Percentiles rank a stretch among this genome's conserved stretches.
Conservation (phyloP, 805 yeast genomes). For the Candida hungchunana region DNA sequence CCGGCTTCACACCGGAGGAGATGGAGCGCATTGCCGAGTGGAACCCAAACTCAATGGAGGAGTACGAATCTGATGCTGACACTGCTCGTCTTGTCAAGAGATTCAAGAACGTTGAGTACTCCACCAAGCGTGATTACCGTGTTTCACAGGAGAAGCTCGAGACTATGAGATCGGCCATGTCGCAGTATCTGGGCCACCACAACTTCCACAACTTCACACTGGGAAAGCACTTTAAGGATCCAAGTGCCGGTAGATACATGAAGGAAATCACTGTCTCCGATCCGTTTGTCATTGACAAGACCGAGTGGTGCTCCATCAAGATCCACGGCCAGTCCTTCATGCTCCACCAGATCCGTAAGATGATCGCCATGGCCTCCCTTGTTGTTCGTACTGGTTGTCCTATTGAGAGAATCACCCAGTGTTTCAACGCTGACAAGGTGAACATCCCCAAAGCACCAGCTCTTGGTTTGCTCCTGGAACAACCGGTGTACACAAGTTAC, state of each 20-base stretch:
- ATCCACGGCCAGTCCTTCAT: slow-evolving; percentile 98
- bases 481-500: slow-evolving; percentile 86
- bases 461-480: slow-evolving; percentile 81
- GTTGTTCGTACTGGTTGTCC: slow-evolving; percentile 87
- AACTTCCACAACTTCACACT: slow-evolving; percentile 88
- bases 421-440: slow-evolving; percentile 69
- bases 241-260: slow-evolving; percentile 82
- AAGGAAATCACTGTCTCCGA: slow-evolving; percentile 73
- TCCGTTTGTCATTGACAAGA: slow-evolving; percentile 87
- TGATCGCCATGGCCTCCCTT: slow-evolving; percentile 93
- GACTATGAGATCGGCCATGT: slow-evolving; percentile 62
- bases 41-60: slow-evolving; percentile 34
- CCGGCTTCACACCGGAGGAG: slow-evolving; percentile 27
- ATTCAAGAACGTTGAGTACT: slow-evolving; percentile 60
- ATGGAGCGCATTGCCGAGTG: slow-evolving; percentile 25
- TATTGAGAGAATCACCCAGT: slow-evolving; percentile 63
- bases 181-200: slow-evolving; percentile 78
- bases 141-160: slow-evolving; percentile 58
- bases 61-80: slow-evolving; percentile 33
- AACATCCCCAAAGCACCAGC: slow-evolving; percentile 98
- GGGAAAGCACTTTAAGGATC: slow-evolving; percentile 78
- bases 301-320: slow-evolving; percentile 95
- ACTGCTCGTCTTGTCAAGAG: slow-evolving; percentile 41
- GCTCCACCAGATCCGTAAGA: slow-evolving; percentile 96
- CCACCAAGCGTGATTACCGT: slow-evolving; percentile 64